Conservation (phyloP, 2,329 filamentous ascomycete species). For the Venturia effusa region DNA sequence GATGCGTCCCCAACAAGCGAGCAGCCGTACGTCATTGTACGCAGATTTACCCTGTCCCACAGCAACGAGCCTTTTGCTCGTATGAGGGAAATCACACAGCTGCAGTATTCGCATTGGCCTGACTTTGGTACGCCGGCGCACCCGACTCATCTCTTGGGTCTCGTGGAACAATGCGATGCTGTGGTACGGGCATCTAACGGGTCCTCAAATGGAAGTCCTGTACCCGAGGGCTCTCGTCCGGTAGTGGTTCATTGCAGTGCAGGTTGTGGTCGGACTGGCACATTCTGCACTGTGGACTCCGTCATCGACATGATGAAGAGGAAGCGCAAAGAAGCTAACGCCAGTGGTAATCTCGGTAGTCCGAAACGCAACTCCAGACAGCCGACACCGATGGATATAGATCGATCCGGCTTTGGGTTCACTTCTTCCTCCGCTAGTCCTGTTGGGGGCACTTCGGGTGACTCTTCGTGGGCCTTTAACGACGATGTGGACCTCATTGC, state of each 20-base stretch:
- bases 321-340: conserved; percentile 44
- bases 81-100: conserved; percentile 83
- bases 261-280: conserved; percentile 88
- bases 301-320: conserved; percentile 94
- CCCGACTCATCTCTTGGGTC: conserved; percentile 70
- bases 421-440: conserved; percentile 17
- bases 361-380: conserved; percentile 17
- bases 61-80: conserved; percentile 67
- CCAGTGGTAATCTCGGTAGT: background rate
- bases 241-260: conserved; percentile 93
- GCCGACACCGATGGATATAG: conserved; percentile 35
- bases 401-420: conserved; percentile 14
- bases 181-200: conserved; percentile 40
- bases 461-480: conserved; percentile 57
- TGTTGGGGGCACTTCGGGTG: conserved; percentile 17
- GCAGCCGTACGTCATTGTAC: conserved; percentile 65
- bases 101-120: conserved; percentile 94
- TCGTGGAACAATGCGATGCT: conserved; percentile 86
- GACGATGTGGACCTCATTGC: conserved; percentile 70
- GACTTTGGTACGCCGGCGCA: conserved; percentile 91
- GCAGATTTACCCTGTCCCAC: conserved; percentile 79
- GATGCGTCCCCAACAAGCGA: conserved; percentile 35
- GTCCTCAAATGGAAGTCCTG: conserved; percentile 32
- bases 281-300: conserved; percentile 92
- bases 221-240: conserved; percentile 45